A percentile compares a stretch with the other conserved stretches of the same genome.
Conservation (phyloP, 2,329 filamentous ascomycete genomes). For the Talaromyces sp. region DNA sequence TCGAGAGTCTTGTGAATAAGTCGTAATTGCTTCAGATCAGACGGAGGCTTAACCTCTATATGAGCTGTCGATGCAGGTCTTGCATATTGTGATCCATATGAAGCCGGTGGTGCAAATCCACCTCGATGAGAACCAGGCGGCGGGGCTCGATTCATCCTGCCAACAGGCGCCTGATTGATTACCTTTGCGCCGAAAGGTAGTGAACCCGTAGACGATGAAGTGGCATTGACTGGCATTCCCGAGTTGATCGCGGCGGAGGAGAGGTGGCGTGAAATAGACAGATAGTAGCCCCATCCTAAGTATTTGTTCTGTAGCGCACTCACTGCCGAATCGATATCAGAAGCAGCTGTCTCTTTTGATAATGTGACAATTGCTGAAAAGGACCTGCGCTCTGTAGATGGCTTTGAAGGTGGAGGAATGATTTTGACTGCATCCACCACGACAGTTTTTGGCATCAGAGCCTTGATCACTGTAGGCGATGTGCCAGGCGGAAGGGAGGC, state of each 20-base stretch:
- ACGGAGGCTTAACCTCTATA: slow-evolving; percentile 68
- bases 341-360: slow-evolving; percentile 71
- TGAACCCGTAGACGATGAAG: slow-evolving; percentile 43
- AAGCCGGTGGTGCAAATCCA: slow-evolving; percentile 71
- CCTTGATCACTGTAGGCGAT: slow-evolving; percentile 45
- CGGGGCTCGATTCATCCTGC: slow-evolving; percentile 44
- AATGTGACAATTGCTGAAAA: slow-evolving; percentile 74
- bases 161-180: slow-evolving; percentile 45
- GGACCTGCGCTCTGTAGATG: slow-evolving; percentile 59
- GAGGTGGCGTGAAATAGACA: slow-evolving; percentile 74
- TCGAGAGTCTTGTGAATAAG: slow-evolving; percentile 88
- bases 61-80: slow-evolving; percentile 50
- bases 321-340: slow-evolving; percentile 75
- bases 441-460: slow-evolving; percentile 48
- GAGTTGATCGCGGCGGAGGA: slow-evolving; percentile 65
- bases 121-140: slow-evolving; percentile 48
- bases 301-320: slow-evolving; percentile 76
- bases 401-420: slow-evolving; percentile 47
- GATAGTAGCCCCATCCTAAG: slow-evolving; percentile 74
- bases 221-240: slow-evolving; percentile 43
- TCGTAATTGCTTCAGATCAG: slow-evolving; percentile 70
- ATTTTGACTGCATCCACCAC: slow-evolving; percentile 70
- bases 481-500: slow-evolving; percentile 49
- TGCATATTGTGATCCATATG: slow-evolving; percentile 51
- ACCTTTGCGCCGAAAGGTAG: slow-evolving; percentile 75